A percentile compares a stretch with the other conserved stretches of the same genome.
Evolutionary conservation across 495 filamentous ascomycete species (phyloP).

Genomic region (Acidomyces sp.): DNA sequence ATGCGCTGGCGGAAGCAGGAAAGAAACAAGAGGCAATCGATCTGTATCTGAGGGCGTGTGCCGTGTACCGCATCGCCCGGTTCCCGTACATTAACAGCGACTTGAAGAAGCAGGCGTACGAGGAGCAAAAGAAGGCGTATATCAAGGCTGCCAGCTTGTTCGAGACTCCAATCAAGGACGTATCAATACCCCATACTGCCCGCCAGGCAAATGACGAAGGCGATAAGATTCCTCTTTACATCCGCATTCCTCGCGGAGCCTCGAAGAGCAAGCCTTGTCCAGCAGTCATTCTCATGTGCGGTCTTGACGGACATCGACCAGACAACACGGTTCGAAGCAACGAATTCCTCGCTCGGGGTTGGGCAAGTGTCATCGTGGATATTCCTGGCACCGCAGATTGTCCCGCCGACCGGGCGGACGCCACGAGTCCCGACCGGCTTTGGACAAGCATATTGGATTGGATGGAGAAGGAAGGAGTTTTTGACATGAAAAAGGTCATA

Average conservation of each 20-base stretch:
- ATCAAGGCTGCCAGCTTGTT: constrained; percentile 43
- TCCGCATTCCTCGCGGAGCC: constrained; percentile 40
- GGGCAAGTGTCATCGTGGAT: constrained; percentile 53
- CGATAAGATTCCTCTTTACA: constrained; percentile 46
- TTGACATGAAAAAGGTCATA: constrained; percentile 48
- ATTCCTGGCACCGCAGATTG: constrained; percentile 68
- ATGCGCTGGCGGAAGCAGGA: constrained; percentile 28
- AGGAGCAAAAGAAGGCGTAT: constrained; percentile 54
- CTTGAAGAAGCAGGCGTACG: constrained; percentile 46
- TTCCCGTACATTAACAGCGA: constrained; percentile 53
- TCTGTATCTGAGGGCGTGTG: constrained; percentile 56
- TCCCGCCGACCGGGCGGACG: constrained; percentile 47
- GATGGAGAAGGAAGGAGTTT: constrained; percentile 40
- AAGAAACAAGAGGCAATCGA: constrained; percentile 36
- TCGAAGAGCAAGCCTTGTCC: constrained; percentile 35
- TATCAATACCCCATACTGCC: constrained; percentile 42
- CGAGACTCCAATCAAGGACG: constrained; percentile 42
- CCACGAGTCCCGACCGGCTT: constrained; percentile 38
- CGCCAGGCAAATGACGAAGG: constrained; percentile 37
- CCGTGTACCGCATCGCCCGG: constrained; percentile 56
- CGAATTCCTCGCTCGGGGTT: constrained; percentile 49
- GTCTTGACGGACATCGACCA: constrained; percentile 61
- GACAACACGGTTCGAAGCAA: constrained; percentile 57
- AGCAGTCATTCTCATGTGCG: constrained; percentile 54
- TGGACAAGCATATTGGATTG: constrained; percentile 55